Percentiles rank a stretch among this genome's conserved stretches.
Evolutionary conservation across 305 asterid species (phyloP).

Genomic region (Solanum hybrid): DNA sequence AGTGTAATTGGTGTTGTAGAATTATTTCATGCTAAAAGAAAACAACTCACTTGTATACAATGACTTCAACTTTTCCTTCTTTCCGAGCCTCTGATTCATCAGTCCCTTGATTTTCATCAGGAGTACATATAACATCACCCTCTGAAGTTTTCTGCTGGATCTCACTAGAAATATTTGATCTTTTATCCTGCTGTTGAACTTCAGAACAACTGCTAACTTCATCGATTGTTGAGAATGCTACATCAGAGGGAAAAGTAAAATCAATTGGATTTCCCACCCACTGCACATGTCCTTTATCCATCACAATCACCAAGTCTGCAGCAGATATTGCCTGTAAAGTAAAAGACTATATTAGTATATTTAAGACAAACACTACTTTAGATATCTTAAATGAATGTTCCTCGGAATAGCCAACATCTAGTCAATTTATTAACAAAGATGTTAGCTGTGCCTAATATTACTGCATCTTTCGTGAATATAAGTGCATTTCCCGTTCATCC

Average conservation of each 20-base stretch:
- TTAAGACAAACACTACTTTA: neutral
- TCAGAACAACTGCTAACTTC: conserved; percentile 30
- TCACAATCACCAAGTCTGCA: conserved; percentile 68
- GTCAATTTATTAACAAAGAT: neutral
- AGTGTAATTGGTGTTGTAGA: neutral
- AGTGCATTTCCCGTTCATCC: neutral
- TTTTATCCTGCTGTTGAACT: conserved; percentile 18
- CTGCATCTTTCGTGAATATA: neutral
- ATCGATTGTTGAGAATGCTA: conserved; percentile 42
- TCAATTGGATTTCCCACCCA: conserved; percentile 71
- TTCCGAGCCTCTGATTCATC: conserved; percentile 66
- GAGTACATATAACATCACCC: conserved; percentile 25
- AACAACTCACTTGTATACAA: conserved; percentile 70
- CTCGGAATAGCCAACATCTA: neutral
- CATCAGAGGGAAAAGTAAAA: conserved; percentile 40
- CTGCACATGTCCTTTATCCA: conserved; percentile 72
- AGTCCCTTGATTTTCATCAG: conserved; percentile 35
- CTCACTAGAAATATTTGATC: conserved; percentile 21
- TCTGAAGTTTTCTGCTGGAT: conserved; percentile 25
- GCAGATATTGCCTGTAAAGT: conserved; percentile 60
- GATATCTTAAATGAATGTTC: neutral
- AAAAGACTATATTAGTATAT: neutral
- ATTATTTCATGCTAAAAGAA: neutral
- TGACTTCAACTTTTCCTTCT: conserved; percentile 79
- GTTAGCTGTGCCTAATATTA: neutral